Conservation (phyloP, 2,329 filamentous ascomycete genomes). For the Aspergillus hiratsukae region DNA sequence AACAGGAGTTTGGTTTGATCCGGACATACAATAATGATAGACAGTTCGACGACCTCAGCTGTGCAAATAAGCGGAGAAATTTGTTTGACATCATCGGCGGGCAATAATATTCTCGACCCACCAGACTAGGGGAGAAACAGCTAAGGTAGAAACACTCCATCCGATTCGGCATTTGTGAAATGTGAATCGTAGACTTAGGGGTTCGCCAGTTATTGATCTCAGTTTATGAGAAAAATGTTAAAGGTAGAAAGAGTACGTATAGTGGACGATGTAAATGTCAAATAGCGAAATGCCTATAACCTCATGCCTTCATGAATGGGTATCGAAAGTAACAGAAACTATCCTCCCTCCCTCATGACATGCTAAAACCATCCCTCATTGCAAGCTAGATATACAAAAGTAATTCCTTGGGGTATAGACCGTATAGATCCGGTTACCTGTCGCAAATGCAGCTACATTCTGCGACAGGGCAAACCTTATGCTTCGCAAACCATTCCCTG, state of each 20-base stretch:
- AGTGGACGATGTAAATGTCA: not conserved
- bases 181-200: no score
- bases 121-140: not conserved
- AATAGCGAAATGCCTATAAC: not conserved
- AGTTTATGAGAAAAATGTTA: not conserved
- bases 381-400: not conserved
- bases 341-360: not conserved
- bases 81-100: constrained; percentile 3
- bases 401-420: not conserved
- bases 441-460: constrained; percentile 41
- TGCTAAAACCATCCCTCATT: not conserved
- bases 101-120: not conserved
- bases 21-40: not conserved
- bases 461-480: constrained; percentile 38
- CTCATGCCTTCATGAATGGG: not conserved
- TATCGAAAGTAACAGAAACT: not conserved
- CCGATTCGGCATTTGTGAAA: no score
- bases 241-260: not conserved
- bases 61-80: not conserved
- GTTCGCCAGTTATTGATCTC: not conserved
- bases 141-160: no score
- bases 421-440: constrained; percentile 18
- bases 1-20: not conserved
- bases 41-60: not conserved
- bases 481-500: constrained; percentile 53